Evolutionary conservation across 2,329 filamentous ascomycete genomes (phyloP).

Genomic region (Leptosphaerulina australis): DNA sequence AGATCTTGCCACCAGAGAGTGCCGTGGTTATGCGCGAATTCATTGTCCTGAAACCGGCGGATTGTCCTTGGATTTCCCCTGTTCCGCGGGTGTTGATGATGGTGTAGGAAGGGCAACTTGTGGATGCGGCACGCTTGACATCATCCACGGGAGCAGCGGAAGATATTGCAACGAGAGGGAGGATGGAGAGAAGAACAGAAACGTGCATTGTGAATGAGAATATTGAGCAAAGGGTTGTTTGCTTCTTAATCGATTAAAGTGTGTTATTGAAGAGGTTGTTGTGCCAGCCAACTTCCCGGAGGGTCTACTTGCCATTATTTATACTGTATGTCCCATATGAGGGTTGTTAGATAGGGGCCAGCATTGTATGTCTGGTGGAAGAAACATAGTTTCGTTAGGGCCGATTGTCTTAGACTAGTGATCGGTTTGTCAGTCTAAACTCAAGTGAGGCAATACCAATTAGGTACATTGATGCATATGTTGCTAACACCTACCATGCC

Average conservation of each 20-base stretch:
- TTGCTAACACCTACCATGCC: neutral
- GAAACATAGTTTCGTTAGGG: neutral
- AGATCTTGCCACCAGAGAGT: slow-evolving; percentile 41
- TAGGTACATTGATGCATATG: neutral
- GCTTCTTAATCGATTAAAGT: neutral
- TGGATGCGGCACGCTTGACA: slow-evolving; percentile 17
- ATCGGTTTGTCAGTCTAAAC: slow-evolving; percentile 3
- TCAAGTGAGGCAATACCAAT: neutral
- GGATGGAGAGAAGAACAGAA: slow-evolving; percentile 12
- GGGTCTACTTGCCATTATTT: neutral
- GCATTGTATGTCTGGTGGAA: neutral
- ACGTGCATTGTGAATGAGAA: slow-evolving; percentile 19
- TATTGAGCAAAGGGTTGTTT: neutral
- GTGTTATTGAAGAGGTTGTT: neutral
- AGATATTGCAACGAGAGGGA: slow-evolving; percentile 19
- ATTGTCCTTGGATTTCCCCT: slow-evolving; percentile 25
- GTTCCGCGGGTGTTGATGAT: slow-evolving; percentile 35
- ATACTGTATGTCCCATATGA: neutral
- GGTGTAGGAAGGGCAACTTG: slow-evolving; percentile 28
- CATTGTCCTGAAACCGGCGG: slow-evolving; percentile 43
- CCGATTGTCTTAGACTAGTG: neutral
- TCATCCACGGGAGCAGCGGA: slow-evolving; percentile 19
- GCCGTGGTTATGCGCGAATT: slow-evolving; percentile 36
- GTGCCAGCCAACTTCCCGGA: neutral
- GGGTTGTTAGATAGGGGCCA: neutral